A percentile compares a stretch with the other conserved stretches of the same genome.
Conservation (phyloP, 495 filamentous ascomycete species). For the Penicillium silybi region DNA sequence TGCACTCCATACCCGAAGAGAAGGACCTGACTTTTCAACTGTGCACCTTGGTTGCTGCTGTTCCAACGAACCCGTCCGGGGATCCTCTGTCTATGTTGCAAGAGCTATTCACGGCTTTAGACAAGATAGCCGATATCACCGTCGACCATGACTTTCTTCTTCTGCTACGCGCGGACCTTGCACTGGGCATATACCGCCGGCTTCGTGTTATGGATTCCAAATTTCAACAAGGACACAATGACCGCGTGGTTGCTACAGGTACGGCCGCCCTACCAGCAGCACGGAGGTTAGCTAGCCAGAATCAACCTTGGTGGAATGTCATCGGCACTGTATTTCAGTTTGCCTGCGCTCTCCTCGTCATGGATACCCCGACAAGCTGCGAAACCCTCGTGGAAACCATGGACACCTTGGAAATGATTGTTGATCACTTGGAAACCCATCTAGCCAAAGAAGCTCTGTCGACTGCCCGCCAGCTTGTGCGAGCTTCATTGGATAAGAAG, state of each 20-base stretch:
- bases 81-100: conserved; percentile 4
- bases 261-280: conserved; percentile 22
- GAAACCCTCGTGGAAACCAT: conserved; percentile 31
- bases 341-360: conserved; percentile 39
- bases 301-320: conserved; percentile 42
- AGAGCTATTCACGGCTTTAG: conserved; percentile 16
- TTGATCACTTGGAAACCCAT: conserved; percentile 27
- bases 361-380: conserved; percentile 32
- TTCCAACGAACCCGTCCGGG: conserved; percentile 13
- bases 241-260: conserved; percentile 16
- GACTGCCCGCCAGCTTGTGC: conserved; percentile 32
- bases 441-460: conserved; percentile 36
- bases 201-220: conserved; percentile 29
- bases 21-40: conserved; percentile 19
- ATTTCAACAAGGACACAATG: conserved; percentile 14
- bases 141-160: conserved; percentile 24
- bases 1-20: background rate
- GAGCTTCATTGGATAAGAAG: conserved; percentile 23
- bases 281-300: conserved; percentile 19
- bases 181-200: conserved; percentile 37
- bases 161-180: conserved; percentile 33
- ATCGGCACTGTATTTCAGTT: conserved; percentile 40
- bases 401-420: conserved; percentile 33
- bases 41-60: conserved; percentile 14
- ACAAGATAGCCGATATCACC: conserved; percentile 4